Base-by-base conservation (phyloP, 495 filamentous ascomycete genomes). In the Neurospora terricola region DNA sequence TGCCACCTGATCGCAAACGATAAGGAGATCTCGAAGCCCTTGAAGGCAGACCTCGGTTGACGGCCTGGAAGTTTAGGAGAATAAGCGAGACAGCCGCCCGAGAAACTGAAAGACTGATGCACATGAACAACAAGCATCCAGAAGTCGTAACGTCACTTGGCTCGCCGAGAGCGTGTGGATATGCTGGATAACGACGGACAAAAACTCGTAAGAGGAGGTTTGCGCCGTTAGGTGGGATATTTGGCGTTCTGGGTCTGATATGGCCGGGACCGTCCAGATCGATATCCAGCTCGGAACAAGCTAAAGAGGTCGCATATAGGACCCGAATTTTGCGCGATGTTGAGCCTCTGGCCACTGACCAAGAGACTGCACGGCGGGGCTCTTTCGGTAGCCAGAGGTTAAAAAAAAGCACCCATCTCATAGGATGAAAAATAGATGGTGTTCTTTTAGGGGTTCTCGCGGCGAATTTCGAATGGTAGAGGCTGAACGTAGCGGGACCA, bases 211-310 rank as follows among this genome's bases (percentile, higher is more conserved):
- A 77, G 74, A 74, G 77, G 11, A 75, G 69, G 16, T 34, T 43
- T 71, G 27, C n/a, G 72, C 70, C 69, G 77, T 79, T 78, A 76
- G 79, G 78, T 78, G 77, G 75, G 30, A 76, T 78, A 68, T 69
- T 30, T 36, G 43, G 45, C 43, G 75, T 72, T 70, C 59, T 75
- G 73, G 54, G 74, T 74, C 74, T 70, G 72, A 71, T 73, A 69
- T 34, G 27, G 45, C 54, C 66, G 73, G 70, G 70, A 37, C 70
- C 72, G 40, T 73, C 62, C 72, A 78, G 76, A 79, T 79, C 75
- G 72, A 79, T 75, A 66, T 66, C 54, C 27, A 18, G 54, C 27
- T 30, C 54, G 14, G 27, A 18, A 66, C 11, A 59, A 34, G 27
- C 7, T 34, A 18, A 34, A 62, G 27, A 34, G 27, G 54, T 34